Conservation (phyloP, 257 asterid genomes). For the Gentiana dahurica region DNA sequence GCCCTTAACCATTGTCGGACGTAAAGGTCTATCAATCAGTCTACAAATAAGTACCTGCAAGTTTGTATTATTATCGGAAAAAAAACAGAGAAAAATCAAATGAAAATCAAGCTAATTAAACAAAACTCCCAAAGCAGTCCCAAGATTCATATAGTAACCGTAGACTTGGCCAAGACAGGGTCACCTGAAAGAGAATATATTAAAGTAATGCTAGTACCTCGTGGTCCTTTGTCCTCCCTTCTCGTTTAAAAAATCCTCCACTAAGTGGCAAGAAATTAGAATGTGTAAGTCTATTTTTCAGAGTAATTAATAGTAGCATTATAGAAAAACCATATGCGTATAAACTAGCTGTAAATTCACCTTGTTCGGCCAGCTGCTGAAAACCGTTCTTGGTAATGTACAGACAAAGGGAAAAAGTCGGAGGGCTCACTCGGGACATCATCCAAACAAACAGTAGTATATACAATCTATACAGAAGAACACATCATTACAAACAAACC, state of each 20-base stretch:
- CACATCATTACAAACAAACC: conserved; percentile 4
- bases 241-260: conserved; percentile 97
- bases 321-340: neutral
- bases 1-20: conserved; percentile 94
- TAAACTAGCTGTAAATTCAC: conserved; percentile 18
- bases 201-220: conserved; percentile 46
- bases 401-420: conserved; percentile 90
- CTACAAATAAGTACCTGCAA: conserved; percentile 96
- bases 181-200: conserved; percentile 9
- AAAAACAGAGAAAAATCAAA: neutral
- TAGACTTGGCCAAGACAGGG: neutral
- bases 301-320: neutral
- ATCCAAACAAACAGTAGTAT: conserved; percentile 81
- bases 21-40: conserved; percentile 91
- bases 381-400: conserved; percentile 89
- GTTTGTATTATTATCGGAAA: conserved; percentile 12
- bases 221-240: conserved; percentile 91
- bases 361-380: conserved; percentile 98
- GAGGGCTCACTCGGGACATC: conserved; percentile 96
- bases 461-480: conserved; percentile 47
- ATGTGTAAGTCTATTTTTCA: conserved; percentile 9
- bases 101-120: neutral
- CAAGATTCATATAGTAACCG: neutral
- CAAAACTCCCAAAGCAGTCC: neutral
- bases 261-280: conserved; percentile 31